Base-by-base conservation (phyloP, 2,329 filamentous ascomycete species). In the Monilinia vaccinii-corymbosi region DNA sequence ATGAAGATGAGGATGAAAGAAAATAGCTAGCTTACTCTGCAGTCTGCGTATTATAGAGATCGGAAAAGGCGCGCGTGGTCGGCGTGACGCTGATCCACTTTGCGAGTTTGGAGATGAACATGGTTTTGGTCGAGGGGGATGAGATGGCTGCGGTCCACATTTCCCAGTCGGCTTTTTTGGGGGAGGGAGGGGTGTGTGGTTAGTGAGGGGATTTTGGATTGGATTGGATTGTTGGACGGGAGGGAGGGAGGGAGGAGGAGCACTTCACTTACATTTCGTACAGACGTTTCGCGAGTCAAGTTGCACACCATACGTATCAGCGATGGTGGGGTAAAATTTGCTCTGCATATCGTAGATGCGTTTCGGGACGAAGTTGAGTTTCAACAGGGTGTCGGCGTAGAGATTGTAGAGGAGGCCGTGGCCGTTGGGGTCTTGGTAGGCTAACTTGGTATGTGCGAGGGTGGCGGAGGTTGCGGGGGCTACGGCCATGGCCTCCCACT, bases 61-160 rank as follows among this genome's bases (percentile, higher is more conserved):
- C 91, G 0, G 88, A 89, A 63, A 93, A 82, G 0, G 89, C 82
- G 5, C 83, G 78, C 72, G 91, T 83, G 0, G 84, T 89, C 1
- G 74, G 76, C 1, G 90, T 95, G 68, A 85, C 81, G 65, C 87
- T 87, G 68, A 95, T 79, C 88, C 89, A 96, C 59, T 74, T 76
- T 2, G 87, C 88, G 40, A 93, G 81, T 46, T 82, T 81, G 58
- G 83, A 77, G 59, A 93, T 78, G 67, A 96, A 88, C 71, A 85
- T 78, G 10, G 78, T 73, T 56, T 84, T 79, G 1, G 87, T 87
- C 36, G 78, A 74, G 50, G 77, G 72, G 49, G 80, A 81, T 0
- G 88, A 81, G 10, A 92, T 86, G 13, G 90, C 87, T n/a, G 91
- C 91, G 6, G 84, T 82, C 75, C 91, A 92, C 63, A 94, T 84